Conservation (phyloP, 208 protist genomes). For the Trypanosoma brucei region DNA sequence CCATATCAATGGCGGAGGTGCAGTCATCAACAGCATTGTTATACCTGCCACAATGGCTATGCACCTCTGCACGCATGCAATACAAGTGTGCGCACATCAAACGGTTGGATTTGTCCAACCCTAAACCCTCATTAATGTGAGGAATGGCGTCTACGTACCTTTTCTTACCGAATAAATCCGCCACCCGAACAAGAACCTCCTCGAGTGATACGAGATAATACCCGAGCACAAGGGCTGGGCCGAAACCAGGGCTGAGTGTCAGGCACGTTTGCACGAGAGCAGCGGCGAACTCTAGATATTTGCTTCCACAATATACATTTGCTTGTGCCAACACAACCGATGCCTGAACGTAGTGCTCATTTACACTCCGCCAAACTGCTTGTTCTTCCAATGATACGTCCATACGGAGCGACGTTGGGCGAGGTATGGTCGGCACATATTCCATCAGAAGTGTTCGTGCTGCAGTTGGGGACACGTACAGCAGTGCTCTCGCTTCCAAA, state of each 20-base stretch:
- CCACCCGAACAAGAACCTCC: slow-evolving; percentile 35
- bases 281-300: slow-evolving; percentile 72
- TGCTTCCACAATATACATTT: slow-evolving; percentile 64
- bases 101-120: slow-evolving; percentile 42
- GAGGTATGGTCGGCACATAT: slow-evolving; percentile 62
- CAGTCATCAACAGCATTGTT: slow-evolving; percentile 60
- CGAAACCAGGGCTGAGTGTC: slow-evolving; percentile 38
- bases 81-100: slow-evolving; percentile 40
- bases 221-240: slow-evolving; percentile 55
- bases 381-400: slow-evolving; percentile 31
- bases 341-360: slow-evolving; percentile 62
- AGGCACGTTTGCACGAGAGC: slow-evolving; percentile 64
- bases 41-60: slow-evolving; percentile 28
- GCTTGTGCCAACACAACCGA: slow-evolving; percentile 68
- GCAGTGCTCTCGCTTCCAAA: slow-evolving; percentile 50
- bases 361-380: slow-evolving; percentile 36
- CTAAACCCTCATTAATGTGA: slow-evolving; percentile 39
- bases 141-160: slow-evolving; percentile 31
- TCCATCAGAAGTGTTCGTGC: slow-evolving; percentile 54
- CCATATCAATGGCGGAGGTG: slow-evolving; percentile 34
- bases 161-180: slow-evolving; percentile 20
- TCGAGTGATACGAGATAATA: slow-evolving; percentile 65
- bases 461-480: slow-evolving; percentile 43
- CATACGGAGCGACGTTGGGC: slow-evolving; percentile 16
- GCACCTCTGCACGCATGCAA: slow-evolving; percentile 43